These are phyloP conservation scores for Hymenotorrendiella dingleyae DNA, from an alignment of 2,329 filamentous ascomycete species.

Conservation along the genomic window DNA sequence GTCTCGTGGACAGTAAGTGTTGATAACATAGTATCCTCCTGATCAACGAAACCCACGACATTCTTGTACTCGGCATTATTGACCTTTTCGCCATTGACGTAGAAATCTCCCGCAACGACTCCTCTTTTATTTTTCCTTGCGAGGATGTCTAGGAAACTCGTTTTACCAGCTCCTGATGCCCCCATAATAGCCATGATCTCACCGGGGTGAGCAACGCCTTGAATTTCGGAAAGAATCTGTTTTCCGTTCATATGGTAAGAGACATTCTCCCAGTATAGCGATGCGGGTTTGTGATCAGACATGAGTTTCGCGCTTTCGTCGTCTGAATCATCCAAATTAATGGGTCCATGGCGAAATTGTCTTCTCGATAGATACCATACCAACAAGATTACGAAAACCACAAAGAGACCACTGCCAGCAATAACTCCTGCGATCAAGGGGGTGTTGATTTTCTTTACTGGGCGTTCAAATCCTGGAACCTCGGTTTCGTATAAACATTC, in stretches of 20 bases:
- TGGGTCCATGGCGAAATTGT: constrained; percentile 61
- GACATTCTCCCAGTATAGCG: constrained; percentile 82
- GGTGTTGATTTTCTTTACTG: constrained; percentile 93
- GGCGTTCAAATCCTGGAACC: constrained; percentile 81
- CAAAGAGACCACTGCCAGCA: constrained; percentile 75
- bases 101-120: constrained; percentile 70
- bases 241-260: constrained; percentile 83
- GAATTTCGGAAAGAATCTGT: constrained; percentile 72
- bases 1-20: constrained; percentile 97
- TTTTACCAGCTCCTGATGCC: constrained; percentile 94
- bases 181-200: constrained; percentile 98
- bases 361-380: constrained; percentile 87
- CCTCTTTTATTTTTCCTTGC: constrained; percentile 97
- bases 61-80: constrained; percentile 78
- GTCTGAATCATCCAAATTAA: constrained; percentile 82
- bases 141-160: constrained; percentile 91
- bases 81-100: constrained; percentile 89
- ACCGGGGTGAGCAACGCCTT: constrained; percentile 86
- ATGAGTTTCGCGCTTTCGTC: constrained; percentile 84
- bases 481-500: constrained; percentile 93
- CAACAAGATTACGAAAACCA: constrained; percentile 76
- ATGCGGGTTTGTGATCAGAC: constrained; percentile 84
- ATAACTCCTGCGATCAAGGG: constrained; percentile 93
- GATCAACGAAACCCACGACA: constrained; percentile 94
- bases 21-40: constrained; percentile 94